These are phyloP conservation scores for Aspergillus thermomutatus DNA, from an alignment of 2,329 filamentous ascomycete species.

Conservation along the genomic window DNA sequence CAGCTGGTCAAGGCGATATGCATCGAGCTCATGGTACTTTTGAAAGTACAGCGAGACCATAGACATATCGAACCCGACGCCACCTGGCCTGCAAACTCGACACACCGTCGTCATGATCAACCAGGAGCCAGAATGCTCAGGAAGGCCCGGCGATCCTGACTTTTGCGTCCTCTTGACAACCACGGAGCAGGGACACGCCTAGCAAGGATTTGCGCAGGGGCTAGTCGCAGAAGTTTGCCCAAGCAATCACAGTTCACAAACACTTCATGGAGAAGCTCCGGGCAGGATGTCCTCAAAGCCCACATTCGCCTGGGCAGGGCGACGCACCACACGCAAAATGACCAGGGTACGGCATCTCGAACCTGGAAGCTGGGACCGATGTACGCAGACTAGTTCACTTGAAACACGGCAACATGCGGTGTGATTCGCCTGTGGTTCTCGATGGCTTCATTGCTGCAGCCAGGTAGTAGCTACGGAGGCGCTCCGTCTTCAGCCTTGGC, in stretches of 20 bases:
- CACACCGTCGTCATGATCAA: background rate
- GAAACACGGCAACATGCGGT: background rate
- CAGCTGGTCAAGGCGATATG: background rate
- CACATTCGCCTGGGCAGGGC: background rate
- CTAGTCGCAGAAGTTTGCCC: background rate
- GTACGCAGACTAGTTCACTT: background rate
- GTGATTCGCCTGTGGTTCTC: background rate
- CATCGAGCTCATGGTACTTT: background rate
- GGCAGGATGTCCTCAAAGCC: background rate
- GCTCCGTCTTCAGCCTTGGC: background rate
- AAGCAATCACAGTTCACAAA: background rate
- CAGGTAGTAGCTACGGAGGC: background rate
- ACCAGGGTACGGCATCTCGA: background rate
- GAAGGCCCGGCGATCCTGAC: background rate
- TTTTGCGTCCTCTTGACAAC: background rate
- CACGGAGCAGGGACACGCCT: background rate
- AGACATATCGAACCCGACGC: background rate
- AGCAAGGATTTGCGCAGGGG: background rate
- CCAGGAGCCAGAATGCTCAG: background rate
- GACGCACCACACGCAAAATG: background rate
- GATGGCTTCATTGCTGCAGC: background rate
- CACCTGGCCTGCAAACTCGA: background rate
- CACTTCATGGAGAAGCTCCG: background rate
- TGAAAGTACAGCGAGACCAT: background rate
- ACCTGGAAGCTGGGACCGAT: background rate